Percentiles rank a stretch among this genome's conserved stretches.
These are phyloP conservation scores for Delphinella strobiligena DNA, from an alignment of 2,329 filamentous ascomycete genomes.

Conservation along the genomic window DNA sequence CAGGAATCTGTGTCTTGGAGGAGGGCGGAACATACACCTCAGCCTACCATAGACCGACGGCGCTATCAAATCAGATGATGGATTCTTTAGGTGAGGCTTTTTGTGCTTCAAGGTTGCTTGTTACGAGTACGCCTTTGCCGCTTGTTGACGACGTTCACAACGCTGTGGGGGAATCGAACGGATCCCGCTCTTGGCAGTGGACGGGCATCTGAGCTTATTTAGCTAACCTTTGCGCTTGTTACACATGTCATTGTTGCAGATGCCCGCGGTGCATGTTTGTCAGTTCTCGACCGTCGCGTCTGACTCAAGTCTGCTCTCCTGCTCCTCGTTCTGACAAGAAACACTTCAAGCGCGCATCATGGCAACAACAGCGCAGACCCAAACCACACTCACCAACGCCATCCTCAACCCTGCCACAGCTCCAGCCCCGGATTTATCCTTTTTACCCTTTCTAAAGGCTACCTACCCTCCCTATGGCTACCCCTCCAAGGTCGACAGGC, in stretches of 20 bases:
- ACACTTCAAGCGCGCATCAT: conserved; percentile 10
- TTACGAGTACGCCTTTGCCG: not conserved
- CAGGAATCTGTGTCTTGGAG: no score
- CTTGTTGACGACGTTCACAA: no score
- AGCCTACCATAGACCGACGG: no score
- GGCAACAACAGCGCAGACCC: conserved; percentile 13
- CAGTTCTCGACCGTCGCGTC: no score
- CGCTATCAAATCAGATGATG: no score
- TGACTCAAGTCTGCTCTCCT: no score
- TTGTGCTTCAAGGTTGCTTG: no score
- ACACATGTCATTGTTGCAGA: no score
- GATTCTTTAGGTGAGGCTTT: no score
- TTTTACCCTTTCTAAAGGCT: conserved; percentile 20
- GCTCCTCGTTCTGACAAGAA: not conserved
- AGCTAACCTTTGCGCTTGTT: not conserved
- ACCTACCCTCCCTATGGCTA: conserved; percentile 20
- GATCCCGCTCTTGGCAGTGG: not conserved
- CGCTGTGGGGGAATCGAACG: not conserved
- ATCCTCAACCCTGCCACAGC: conserved; percentile 20
- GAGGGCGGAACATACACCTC: no score
- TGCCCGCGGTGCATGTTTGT: no score
- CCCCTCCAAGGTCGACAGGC: conserved; percentile 30
- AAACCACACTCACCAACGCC: conserved; percentile 14
- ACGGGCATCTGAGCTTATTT: no score
- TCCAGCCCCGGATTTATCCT: conserved; percentile 18